A percentile compares a stretch with the other conserved stretches of the same genome.
phyloP scores from a whole-genome alignment of 495 filamentous ascomycete species.

The Aspergillus ellipticus region DNA sequence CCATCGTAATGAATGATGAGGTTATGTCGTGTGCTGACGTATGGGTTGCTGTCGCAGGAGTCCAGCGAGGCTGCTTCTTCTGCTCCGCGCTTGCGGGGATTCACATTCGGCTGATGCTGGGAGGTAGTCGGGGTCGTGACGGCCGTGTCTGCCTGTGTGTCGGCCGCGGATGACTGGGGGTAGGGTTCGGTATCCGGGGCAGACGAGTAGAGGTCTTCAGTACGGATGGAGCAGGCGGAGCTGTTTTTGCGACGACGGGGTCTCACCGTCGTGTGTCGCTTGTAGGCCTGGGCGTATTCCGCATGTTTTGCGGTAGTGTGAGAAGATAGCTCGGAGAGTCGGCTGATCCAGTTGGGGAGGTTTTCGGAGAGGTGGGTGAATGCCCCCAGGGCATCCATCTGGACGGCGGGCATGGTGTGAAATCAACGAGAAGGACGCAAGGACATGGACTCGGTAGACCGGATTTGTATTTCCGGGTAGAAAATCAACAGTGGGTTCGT shows the following conservation, averaged over 20 bases:
- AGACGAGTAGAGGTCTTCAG: slow-evolving; percentile 19
- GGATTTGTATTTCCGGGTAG: slow-evolving; percentile 1
- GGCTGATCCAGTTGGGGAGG: slow-evolving; percentile 64
- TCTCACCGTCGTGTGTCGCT: slow-evolving; percentile 22
- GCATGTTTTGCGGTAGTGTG: slow-evolving; percentile 67
- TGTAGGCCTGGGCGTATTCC: slow-evolving; percentile 54
- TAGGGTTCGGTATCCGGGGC: slow-evolving; percentile 3
- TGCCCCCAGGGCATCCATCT: slow-evolving; percentile 62
- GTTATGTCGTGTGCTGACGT: slow-evolving; percentile 70
- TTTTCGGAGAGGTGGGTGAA: slow-evolving; percentile 54
- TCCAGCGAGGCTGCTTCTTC: slow-evolving; percentile 29
- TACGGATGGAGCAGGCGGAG: slow-evolving; percentile 49
- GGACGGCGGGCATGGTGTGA: slow-evolving; percentile 13
- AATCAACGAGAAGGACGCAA: not conserved
- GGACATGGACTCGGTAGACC: not conserved
- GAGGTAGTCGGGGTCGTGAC: slow-evolving; percentile 6
- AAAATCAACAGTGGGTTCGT: not conserved
- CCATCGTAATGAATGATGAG: slow-evolving; percentile 89
- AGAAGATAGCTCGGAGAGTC: slow-evolving; percentile 63
- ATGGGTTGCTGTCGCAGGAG: slow-evolving; percentile 34
- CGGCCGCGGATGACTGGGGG: slow-evolving; percentile 17
- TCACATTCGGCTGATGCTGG: slow-evolving; percentile 13
- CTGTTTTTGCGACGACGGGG: slow-evolving; percentile 37
- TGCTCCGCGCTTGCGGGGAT: slow-evolving; percentile 27
- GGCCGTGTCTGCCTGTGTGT: slow-evolving; percentile 16